Evolutionary conservation across 2,329 filamentous ascomycete genomes (phyloP), one percentile per base, ranked within the genome.

Genomic region (Colletotrichum tanaceti): DNA sequence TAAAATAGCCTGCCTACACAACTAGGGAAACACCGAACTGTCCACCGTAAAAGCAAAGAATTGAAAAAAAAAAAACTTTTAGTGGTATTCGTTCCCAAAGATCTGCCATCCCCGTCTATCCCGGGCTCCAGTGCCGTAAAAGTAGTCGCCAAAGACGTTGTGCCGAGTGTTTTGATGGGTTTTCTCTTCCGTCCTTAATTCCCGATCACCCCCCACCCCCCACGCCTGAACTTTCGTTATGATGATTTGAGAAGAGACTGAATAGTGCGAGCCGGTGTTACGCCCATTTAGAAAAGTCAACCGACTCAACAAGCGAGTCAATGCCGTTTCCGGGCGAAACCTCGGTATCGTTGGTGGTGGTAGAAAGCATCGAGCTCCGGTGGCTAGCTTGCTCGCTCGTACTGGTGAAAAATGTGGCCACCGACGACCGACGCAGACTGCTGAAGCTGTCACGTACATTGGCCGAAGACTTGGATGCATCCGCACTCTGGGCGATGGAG

Each of bases 351-450:
- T 85, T 85, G 6, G 85, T 85, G 13, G 84, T 84, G 1, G 83
- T 82, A 6, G 80, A 82, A 5, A 89, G 76, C 71, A 86, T 81
- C n/a, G 86, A 89, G 6, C 86, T 87, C 49, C 88, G 82, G 66
- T 90, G 87, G 60, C 86, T 89, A 11, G 77, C 81, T 71, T 84
- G 82, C 71, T 90, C 87, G 74, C 83, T 88, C 5, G 84, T 83
- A 68, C 79, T 85, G 2, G 86, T 86, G 72, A 90, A 87, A 74
- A 90, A 90, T 2, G 88, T 91, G 5, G 87, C 88, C 2, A 90
- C 88, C 41, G 88, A 90, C n/a, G 88, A 85, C 67, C 89, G 82
- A 58, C 88, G 83, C 46, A 91, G 80, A 72, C 85, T 89, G 73
- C 79, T 87, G 65, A 90, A 83, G 73, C 87, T 90, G 72, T 90